Percentiles rank a stretch among this genome's conserved stretches.
These are phyloP conservation scores for Tetraselmis chui DNA, from an alignment of 139 green algal genomes.

Conservation along the genomic window DNA sequence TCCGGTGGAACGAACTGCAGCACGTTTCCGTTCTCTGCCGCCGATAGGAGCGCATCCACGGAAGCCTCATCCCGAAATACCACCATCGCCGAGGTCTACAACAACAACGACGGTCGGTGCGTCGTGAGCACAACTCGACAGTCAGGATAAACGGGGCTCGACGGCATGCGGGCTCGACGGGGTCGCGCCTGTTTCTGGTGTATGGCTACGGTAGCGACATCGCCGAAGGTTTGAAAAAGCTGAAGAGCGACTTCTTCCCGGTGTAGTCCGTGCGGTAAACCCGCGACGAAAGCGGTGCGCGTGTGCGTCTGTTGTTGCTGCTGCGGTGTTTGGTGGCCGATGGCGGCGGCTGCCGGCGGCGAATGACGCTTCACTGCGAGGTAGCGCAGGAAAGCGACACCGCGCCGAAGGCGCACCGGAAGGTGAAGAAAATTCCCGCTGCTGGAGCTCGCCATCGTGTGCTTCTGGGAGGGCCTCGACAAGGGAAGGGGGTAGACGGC, in stretches of 20 bases:
- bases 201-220: not conserved
- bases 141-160: too few relatives aligned
- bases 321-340: not conserved
- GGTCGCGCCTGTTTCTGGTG: not conserved
- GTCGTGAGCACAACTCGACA: too few relatives aligned
- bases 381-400: not conserved
- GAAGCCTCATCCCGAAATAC: slow-evolving; percentile 27
- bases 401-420: not conserved
- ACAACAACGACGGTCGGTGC: too few relatives aligned
- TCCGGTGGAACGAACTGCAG: slow-evolving; percentile 17
- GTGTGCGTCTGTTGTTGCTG: too few relatives aligned
- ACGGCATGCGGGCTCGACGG: too few relatives aligned
- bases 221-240: not conserved
- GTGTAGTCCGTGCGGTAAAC: not conserved
- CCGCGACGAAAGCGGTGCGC: not conserved
- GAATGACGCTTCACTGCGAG: not conserved
- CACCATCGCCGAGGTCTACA: slow-evolving; percentile 44
- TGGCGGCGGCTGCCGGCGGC: too few relatives aligned
- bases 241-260: not conserved
- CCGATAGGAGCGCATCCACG: slow-evolving; percentile 14
- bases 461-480: too few relatives aligned
- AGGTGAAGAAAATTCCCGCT: not conserved
- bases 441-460: not conserved
- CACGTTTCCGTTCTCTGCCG: slow-evolving; percentile 11
- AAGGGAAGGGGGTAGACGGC: too few relatives aligned